A percentile compares a stretch with the other conserved stretches of the same genome.
phyloP scores from a whole-genome alignment of 257 asterid genomes.

The Ballota nigra region DNA sequence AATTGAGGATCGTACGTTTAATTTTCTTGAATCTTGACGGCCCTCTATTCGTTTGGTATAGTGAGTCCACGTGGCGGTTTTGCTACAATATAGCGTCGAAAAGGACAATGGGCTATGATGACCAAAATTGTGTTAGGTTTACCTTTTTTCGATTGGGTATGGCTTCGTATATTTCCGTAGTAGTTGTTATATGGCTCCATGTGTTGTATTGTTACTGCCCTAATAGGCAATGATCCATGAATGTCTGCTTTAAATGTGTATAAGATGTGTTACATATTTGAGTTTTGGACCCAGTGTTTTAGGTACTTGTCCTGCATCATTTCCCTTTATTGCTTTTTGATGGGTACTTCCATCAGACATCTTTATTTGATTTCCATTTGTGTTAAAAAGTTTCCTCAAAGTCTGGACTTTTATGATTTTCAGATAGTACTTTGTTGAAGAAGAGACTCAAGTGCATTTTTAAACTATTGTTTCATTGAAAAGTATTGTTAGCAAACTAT shows the following conservation, averaged over 20 bases:
- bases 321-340: background rate
- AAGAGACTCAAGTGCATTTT: too few species aligned
- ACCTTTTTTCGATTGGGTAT: background rate
- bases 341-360: background rate
- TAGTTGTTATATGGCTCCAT: background rate
- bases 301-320: background rate
- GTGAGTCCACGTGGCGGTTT: background rate
- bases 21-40: background rate
- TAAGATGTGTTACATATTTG: background rate
- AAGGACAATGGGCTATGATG: background rate
- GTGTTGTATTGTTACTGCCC: background rate
- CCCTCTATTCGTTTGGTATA: background rate
- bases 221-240: too few species aligned
- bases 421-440: too few species aligned
- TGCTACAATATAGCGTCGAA: background rate
- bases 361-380: background rate
- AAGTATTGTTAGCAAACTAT: too few species aligned
- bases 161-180: background rate
- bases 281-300: background rate
- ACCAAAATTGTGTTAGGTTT: background rate
- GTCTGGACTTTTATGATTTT: background rate
- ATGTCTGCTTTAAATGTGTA: background rate
- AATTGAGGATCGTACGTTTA: background rate
- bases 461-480: too few species aligned
- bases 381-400: background rate